Conservation (phyloP, 148 eudicot genomes). For the Rhododendron henanense region DNA sequence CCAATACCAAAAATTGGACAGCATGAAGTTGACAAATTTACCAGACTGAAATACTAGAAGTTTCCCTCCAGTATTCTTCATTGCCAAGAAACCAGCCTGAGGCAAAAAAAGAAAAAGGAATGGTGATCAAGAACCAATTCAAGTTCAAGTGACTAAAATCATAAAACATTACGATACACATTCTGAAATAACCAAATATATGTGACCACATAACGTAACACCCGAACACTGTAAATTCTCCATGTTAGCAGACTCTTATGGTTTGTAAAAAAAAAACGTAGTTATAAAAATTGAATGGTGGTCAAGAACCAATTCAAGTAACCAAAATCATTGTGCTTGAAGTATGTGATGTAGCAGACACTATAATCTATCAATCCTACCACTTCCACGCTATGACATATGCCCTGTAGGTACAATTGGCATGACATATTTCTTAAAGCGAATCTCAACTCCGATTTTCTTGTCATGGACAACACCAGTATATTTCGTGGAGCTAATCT, state of each 20-base stretch:
- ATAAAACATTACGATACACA: background rate
- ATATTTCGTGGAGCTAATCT: background rate
- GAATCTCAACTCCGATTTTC: background rate
- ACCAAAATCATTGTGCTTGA: background rate
- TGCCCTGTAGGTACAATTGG: background rate
- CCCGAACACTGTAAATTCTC: background rate
- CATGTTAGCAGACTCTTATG: background rate
- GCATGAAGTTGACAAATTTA: conserved; percentile 20
- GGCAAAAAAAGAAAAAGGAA: conserved; percentile 22
- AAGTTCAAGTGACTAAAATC: background rate
- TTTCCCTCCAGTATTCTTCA: conserved; percentile 93
- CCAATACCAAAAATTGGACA: background rate
- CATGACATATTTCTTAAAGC: background rate
- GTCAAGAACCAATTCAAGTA: background rate
- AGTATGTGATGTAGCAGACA: background rate
- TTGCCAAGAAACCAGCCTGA: conserved; percentile 94
- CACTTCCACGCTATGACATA: background rate
- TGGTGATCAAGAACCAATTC: background rate
- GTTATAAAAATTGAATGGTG: background rate
- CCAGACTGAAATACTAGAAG: conserved; percentile 95
- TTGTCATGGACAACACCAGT: background rate
- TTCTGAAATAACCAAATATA: background rate
- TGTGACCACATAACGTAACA: background rate
- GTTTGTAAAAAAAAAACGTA: background rate
- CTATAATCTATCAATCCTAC: background rate